Conservation (phyloP, 805 yeast genomes). For the Metschnikowia cubensis region DNA sequence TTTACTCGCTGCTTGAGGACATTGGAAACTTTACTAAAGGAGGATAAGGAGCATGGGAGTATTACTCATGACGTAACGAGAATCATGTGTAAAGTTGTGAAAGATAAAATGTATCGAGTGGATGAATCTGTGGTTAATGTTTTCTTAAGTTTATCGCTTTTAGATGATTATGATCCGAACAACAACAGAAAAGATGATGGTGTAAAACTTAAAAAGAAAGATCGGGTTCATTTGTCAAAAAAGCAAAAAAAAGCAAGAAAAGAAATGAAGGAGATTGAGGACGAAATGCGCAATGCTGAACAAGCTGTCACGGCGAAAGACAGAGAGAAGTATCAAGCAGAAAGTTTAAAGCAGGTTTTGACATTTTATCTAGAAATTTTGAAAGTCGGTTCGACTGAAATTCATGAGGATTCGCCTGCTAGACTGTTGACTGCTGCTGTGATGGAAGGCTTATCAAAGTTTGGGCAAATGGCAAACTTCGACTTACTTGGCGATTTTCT, state of each 20-base stretch:
- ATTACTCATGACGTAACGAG: conserved; percentile 72
- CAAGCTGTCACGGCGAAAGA: conserved; percentile 83
- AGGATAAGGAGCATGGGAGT: conserved; percentile 76
- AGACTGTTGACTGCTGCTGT: conserved; percentile 69
- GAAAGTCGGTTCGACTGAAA: conserved; percentile 37
- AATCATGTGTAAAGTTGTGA: conserved; percentile 63
- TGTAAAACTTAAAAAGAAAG: conserved; percentile 69
- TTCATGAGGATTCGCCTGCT: conserved; percentile 44
- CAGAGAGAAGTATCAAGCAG: conserved; percentile 80
- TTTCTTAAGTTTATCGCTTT: conserved; percentile 60
- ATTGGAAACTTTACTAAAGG: conserved; percentile 65
- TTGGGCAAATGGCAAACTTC: conserved; percentile 88
- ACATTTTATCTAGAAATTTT: conserved; percentile 75
- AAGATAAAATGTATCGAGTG: conserved; percentile 69
- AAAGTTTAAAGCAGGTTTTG: conserved; percentile 69
- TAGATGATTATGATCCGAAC: conserved; percentile 72
- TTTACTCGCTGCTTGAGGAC: conserved; percentile 60
- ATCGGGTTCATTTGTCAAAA: conserved; percentile 87
- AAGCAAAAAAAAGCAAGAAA: conserved; percentile 83
- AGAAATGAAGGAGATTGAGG: conserved; percentile 82
- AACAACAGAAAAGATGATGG: conserved; percentile 37
- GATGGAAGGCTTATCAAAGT: conserved; percentile 84
- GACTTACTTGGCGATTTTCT: conserved; percentile 91
- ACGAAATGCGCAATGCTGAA: conserved; percentile 85
- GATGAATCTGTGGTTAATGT: conserved; percentile 79